Evolutionary conservation across 108 stramenopile species (phyloP).

Genomic region (Nitzschia sp.): DNA sequence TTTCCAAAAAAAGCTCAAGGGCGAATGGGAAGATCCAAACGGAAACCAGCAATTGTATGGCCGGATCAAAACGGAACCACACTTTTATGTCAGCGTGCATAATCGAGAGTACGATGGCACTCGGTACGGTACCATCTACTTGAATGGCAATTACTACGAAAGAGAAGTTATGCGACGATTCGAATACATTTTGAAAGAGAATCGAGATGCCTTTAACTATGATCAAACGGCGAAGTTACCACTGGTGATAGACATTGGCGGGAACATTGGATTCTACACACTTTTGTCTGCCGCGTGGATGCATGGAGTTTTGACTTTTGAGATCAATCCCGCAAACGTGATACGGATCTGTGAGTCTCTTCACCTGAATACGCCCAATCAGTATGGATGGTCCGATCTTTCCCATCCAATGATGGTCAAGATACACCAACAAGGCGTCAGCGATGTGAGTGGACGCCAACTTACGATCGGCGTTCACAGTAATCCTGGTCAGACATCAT

Average conservation of each 20-base stretch:
- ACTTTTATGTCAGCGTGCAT: neutral
- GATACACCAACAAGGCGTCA: neutral
- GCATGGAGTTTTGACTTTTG: conserved; percentile 28
- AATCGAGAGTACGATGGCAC: neutral
- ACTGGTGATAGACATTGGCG: conserved; percentile 40
- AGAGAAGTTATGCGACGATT: neutral
- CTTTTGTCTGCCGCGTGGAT: conserved; percentile 7
- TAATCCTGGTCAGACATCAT: neutral
- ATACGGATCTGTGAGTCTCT: conserved; percentile 35
- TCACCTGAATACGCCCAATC: conserved; percentile 22
- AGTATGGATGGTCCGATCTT: neutral
- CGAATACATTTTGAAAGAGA: neutral
- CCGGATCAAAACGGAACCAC: neutral
- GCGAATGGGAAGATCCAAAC: neutral
- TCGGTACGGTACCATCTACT: conserved; percentile 4
- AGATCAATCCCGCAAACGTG: conserved; percentile 26
- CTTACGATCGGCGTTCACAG: neutral
- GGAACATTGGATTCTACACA: conserved; percentile 41
- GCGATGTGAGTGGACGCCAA: neutral
- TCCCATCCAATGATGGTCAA: neutral
- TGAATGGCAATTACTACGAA: conserved; percentile 17
- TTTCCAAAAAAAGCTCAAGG: neutral
- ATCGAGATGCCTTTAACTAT: neutral
- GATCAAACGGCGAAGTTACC: neutral
- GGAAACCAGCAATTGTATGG: neutral